A percentile compares a stretch with the other conserved stretches of the same genome.
These are phyloP conservation scores for Allium sativum DNA, from an alignment of 106 monocot genomes.

Conservation along the genomic window DNA sequence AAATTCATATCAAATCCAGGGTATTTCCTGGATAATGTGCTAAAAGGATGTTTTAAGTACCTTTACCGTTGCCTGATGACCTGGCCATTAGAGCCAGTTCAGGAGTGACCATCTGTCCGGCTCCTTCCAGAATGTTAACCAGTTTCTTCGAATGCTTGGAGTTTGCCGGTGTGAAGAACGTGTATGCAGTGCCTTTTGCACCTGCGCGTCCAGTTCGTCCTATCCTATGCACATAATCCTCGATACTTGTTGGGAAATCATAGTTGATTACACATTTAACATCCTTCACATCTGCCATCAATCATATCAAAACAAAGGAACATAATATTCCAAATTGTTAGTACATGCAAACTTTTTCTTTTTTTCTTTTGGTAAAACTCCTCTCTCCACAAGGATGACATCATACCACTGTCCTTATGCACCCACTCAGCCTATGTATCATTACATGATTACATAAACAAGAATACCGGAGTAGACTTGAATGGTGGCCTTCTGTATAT, in stretches of 20 bases:
- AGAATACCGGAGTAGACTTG: not conserved
- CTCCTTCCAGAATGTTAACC: conserved; percentile 74
- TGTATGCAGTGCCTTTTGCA: conserved; percentile 70
- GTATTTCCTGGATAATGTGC: not conserved
- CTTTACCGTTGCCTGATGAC: conserved; percentile 13
- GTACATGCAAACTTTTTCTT: not conserved
- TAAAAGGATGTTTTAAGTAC: conserved; percentile 15
- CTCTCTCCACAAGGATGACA: conserved; percentile 9
- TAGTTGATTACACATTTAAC: conserved; percentile 98
- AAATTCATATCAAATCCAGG: not conserved
- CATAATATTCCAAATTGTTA: not conserved
- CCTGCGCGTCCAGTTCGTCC: conserved; percentile 96
- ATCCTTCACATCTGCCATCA: conserved; percentile 87
- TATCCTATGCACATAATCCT: conserved; percentile 98
- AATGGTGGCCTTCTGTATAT: conserved; percentile 1
- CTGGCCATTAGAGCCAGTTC: conserved; percentile 40
- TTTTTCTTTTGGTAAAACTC: not conserved
- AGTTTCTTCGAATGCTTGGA: conserved; percentile 59
- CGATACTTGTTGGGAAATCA: conserved; percentile 87
- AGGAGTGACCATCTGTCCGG: conserved; percentile 67
- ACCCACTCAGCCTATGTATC: conserved; percentile 3
- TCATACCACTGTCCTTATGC: conserved; percentile 1
- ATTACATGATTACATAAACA: not conserved
- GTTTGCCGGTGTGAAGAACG: conserved; percentile 78
- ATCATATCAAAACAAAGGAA: conserved; percentile 4